These are phyloP conservation scores for Stephanocyclus meneghinianus DNA, from an alignment of 352 stramenopile species.

Conservation along the genomic window DNA sequence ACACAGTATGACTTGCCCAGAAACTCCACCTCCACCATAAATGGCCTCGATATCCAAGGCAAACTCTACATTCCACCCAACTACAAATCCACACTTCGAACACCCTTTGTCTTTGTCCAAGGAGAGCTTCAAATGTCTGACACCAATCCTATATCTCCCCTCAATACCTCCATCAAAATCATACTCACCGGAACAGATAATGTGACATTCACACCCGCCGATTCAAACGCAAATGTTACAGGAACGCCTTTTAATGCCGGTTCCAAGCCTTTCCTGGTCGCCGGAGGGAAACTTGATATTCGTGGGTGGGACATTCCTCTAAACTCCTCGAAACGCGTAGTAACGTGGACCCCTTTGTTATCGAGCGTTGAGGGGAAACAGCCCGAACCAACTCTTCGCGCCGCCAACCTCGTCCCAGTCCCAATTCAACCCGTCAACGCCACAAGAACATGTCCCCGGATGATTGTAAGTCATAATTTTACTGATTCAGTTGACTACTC, in stretches of 20 bases:
- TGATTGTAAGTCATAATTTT: conserved; percentile 47
- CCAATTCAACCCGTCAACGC: conserved; percentile 4
- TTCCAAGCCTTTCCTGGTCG: conserved; percentile 58
- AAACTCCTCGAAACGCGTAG: not conserved
- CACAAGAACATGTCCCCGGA: conserved; percentile 25
- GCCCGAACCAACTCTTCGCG: conserved; percentile 7
- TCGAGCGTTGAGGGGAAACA: conserved; percentile 23
- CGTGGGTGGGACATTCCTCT: conserved; percentile 31
- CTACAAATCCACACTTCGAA: conserved; percentile 56
- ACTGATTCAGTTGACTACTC: conserved; percentile 25
- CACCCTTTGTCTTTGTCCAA: conserved; percentile 64
- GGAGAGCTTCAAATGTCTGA: conserved; percentile 65
- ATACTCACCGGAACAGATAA: conserved; percentile 45
- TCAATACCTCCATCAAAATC: conserved; percentile 52
- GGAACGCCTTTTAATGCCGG: conserved; percentile 45
- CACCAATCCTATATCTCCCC: conserved; percentile 38
- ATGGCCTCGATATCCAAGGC: conserved; percentile 54
- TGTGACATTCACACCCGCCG: conserved; percentile 41
- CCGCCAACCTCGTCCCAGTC: not conserved
- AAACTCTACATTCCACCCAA: conserved; percentile 55
- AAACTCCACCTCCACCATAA: conserved; percentile 10
- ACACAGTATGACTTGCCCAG: conserved; percentile 37
- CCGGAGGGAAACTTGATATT: conserved; percentile 57
- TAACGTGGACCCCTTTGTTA: conserved; percentile 36
- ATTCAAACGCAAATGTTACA: conserved; percentile 32